Evolutionary conservation across 2,329 filamentous ascomycete genomes (phyloP), one percentile per base, ranked within the genome.

Genomic region (Rutstroemia sp.): DNA sequence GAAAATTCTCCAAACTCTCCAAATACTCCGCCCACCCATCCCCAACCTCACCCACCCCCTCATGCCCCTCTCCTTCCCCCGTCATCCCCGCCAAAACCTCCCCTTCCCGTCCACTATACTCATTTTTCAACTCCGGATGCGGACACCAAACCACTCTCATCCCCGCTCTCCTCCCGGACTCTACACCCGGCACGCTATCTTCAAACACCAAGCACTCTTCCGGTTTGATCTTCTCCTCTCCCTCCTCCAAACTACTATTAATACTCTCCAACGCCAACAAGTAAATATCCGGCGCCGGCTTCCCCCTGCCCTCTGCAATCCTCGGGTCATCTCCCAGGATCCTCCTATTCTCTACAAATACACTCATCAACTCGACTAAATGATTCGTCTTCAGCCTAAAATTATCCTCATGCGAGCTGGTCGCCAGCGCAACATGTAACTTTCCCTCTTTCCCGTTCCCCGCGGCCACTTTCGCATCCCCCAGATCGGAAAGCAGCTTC

Each of bases 201-300:
- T 99, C 94, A 66, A 99, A 97, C 0, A 97, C 94, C 16, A 99
- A 77, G 69, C 94, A 97, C 72, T 97, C 92, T 63, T 88, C 87
- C 0, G 91, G 90, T 54, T 69, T 77, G 60, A 99, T 86, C 58
- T 80, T 74, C 61, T 78, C 74, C 51, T 87, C 84, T 40, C 82
- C 83, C 3, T 78, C 73, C 0, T 76, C 74, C 6, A 95, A 76
- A 16, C 83, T 82, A 45, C 82, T 81, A 72, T 99, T 99, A 70
- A 99, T 86, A 3, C 85, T 88, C 71, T 88, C 78, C 55, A 99
- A 76, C 0, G 94, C 92, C 0, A 97, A 77, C 8, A 95, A 74
- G 72, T 95, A 97, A 64, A 99, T 99, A 72, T 99, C 92, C 0
- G 92, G 94, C 34, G 92, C 80, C 0, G 94, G 94, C 73, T 99